Evolutionary conservation across 2,329 filamentous ascomycete genomes (phyloP), one percentile per base, ranked within the genome.

Genomic region (Penicillium concentricum): DNA sequence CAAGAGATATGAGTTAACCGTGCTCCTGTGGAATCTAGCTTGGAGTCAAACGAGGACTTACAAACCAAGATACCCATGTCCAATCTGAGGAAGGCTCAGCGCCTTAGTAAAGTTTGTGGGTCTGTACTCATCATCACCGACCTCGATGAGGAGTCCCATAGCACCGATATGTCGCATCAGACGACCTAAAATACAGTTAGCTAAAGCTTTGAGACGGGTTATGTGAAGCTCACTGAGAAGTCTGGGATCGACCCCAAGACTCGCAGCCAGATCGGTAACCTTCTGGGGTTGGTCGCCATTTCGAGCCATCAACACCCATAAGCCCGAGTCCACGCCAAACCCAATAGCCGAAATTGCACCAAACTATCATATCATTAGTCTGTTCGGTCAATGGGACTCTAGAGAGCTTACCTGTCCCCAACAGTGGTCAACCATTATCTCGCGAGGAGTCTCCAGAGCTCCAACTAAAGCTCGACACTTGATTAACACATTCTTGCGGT

Each of bases 131-230:
- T 50, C 45, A 24, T 32, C 45, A 12, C 45, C 30, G 13, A 38
- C 28, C 30, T 55, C 52, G 22, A 54, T 30, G 5, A 54, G 44
- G 2, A 30, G 22, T 20, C 38, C 44, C 18, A 48, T 49, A 5
- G 52, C 52, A 26, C 51, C 60, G 0, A 75, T 59, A 24, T 75
- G 74, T 46, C 71, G 68, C 46, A 74, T 58, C 22, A 75, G 48
- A 7, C 73, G 72, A 47, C 63, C 67, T 61, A 6, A 18, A 18
- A 5, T 26, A 16, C 1, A n/a, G 12, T 51, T 30, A 54, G 45
- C 32, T 32, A 30, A 13, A 4, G 2, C 15, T 9, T 6, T 12
- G 1, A 5, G 1, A 22, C 2, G 4, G n/a, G 8, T 20, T 8
- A 30, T 12, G 12, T 39, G 20, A 5, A 43, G 32, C 59, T n/a